Evolutionary conservation across 225 moss, liverwort and hornwort species (phyloP), one percentile per base, ranked within the genome.

Genomic region (Ulota crispa): DNA sequence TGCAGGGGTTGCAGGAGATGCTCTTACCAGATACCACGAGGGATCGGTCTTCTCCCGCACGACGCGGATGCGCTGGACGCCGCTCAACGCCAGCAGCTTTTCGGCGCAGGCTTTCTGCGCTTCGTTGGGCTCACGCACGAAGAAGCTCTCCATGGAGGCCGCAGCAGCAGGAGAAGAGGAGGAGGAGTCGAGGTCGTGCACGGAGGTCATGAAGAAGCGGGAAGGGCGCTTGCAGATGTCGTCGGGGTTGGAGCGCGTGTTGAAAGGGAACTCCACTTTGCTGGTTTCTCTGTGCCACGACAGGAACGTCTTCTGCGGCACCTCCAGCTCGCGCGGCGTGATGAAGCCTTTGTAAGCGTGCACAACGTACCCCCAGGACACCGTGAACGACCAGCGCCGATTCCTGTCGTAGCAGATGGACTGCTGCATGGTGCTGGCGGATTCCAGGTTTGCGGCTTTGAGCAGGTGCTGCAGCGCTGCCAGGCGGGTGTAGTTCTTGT

Each of bases 301-400:
- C 27, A 86, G 56, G 52, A 91, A 91, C 23, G 91, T 91, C 57
- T 81, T 88, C 72, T 88, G 86, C 10, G 91, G 88, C 18, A 88
- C 86, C 68, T 91, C 88, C 15, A 91, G 81, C 75, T 91, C 88
- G 21, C 88, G 84, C 7, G 91, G 91, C 7, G 86, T 80, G 62
- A 91, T 78, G 71, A 91, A 88, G 52, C 91, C 91, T 4, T 72
- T 83, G 75, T 91, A 84, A n/a, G 41, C 91, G 52, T 88, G 88
- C 39, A 91, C 86, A 20, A 85, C 85, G 57, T 91, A 91, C 32
- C 91, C 91, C 91, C 91, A 91, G 0, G 91, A 88, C 47, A 91
- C 85, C 8, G 91, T 88, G 80, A 91, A 86, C 30, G 91, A 91
- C 91, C 91, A 91, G 55, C 88, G 79, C 11, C 88, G 88, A 13